Evolutionary conservation across 78 protist species (phyloP).

Genomic region (Dictyostelium brefeldianum): DNA sequence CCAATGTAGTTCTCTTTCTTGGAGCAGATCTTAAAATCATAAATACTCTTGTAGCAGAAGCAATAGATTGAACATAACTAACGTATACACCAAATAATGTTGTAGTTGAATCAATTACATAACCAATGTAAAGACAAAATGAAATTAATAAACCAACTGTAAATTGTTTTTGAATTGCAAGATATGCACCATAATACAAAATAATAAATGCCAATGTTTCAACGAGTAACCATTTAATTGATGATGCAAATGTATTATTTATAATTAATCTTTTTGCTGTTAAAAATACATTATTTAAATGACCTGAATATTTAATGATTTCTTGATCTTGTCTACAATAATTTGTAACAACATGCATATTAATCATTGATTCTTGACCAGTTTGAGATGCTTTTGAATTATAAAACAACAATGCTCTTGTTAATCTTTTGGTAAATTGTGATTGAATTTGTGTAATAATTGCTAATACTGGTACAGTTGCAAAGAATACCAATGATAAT

Average conservation of each 20-base stretch:
- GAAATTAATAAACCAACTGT: conserved; percentile 61
- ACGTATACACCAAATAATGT: conserved; percentile 57
- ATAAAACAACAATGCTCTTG: conserved; percentile 29
- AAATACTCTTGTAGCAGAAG: conserved; percentile 64
- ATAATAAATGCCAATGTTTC: conserved; percentile 58
- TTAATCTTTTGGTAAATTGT: conserved; percentile 47
- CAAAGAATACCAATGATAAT: conserved; percentile 69
- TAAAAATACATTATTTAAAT: conserved; percentile 4
- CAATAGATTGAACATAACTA: conserved; percentile 60
- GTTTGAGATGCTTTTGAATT: conserved; percentile 40
- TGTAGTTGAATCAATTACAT: conserved; percentile 57
- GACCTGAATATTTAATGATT: neutral
- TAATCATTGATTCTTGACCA: conserved; percentile 57
- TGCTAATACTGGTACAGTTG: conserved; percentile 46
- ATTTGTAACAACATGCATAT: conserved; percentile 63
- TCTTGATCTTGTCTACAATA: conserved; percentile 67
- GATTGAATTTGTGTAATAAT: conserved; percentile 62
- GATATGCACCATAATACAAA: conserved; percentile 68
- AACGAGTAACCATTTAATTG: conserved; percentile 75
- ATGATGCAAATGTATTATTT: conserved; percentile 40
- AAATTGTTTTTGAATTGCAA: conserved; percentile 38
- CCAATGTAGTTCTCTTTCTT: conserved; percentile 29
- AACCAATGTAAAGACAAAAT: conserved; percentile 68
- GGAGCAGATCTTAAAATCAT: conserved; percentile 70
- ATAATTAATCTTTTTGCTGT: conserved; percentile 48